Percentiles rank a stretch among this genome's conserved stretches.
These are phyloP conservation scores for Tetrapisispora arboricola DNA, from an alignment of 805 yeast species.

Conservation along the genomic window DNA sequence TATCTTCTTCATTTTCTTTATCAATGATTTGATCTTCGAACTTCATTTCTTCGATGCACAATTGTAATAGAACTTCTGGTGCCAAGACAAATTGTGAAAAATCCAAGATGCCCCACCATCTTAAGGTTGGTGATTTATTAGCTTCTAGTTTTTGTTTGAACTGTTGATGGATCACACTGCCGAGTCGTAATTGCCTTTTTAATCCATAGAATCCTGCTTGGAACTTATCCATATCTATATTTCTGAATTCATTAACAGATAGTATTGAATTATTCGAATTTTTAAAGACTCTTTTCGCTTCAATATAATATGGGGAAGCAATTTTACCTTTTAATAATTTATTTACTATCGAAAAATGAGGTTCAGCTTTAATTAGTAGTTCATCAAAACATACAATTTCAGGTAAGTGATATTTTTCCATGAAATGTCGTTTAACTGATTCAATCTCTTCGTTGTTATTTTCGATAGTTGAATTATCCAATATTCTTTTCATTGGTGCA, in stretches of 20 bases:
- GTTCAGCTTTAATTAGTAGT: constrained; percentile 24
- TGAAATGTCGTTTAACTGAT: constrained; percentile 9
- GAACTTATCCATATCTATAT: constrained; percentile 36
- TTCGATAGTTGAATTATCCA: background rate
- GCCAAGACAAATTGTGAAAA: constrained; percentile 52
- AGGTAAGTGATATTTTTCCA: constrained; percentile 18
- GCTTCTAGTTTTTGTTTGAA: constrained; percentile 26
- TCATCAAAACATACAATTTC: constrained; percentile 21
- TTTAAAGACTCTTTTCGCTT: constrained; percentile 36
- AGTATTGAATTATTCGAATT: constrained; percentile 35
- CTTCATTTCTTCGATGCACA: constrained; percentile 39
- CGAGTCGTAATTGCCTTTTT: constrained; percentile 43
- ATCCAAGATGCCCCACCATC: constrained; percentile 51
- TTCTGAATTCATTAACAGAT: constrained; percentile 38
- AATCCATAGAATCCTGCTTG: constrained; percentile 54
- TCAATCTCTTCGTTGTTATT: background rate
- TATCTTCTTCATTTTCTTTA: background rate
- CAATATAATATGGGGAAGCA: constrained; percentile 39
- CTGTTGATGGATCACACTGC: constrained; percentile 32
- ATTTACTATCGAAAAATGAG: constrained; percentile 29
- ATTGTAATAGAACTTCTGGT: constrained; percentile 46
- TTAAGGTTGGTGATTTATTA: constrained; percentile 35
- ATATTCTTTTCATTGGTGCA: background rate
- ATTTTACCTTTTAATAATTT: constrained; percentile 35
- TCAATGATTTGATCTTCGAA: background rate